Conservation (phyloP, 345 rosid species). For the Geranium brycei region DNA sequence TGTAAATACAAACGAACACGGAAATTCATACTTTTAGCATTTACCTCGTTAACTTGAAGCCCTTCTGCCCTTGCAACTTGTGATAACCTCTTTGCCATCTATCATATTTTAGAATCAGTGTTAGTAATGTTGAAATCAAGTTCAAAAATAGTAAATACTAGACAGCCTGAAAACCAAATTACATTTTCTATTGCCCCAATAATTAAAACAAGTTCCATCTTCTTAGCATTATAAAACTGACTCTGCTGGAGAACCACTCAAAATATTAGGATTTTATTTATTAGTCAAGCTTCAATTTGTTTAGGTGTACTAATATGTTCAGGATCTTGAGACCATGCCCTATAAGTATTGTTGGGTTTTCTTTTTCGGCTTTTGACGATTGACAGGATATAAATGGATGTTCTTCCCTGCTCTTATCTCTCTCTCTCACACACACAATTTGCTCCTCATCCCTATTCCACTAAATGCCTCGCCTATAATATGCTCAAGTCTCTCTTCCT, state of each 20-base stretch:
- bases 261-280: not conserved
- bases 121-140: conserved; percentile 8
- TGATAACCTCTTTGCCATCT: conserved; percentile 94
- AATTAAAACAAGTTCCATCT: not conserved
- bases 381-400: not conserved
- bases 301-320: not conserved
- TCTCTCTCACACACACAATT: no score
- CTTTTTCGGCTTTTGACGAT: not conserved
- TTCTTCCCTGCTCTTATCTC: not conserved
- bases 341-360: not conserved
- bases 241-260: not conserved
- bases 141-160: conserved; percentile 4
- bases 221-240: not conserved
- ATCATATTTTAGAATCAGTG: conserved; percentile 7
- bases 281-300: not conserved
- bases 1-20: not conserved
- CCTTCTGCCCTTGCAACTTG: conserved; percentile 78
- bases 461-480: no score
- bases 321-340: not conserved
- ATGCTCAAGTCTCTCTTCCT: not conserved
- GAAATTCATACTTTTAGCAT: not conserved
- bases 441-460: not conserved
- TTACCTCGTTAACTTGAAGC: conserved; percentile 51
- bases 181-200: not conserved
- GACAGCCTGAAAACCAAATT: not conserved